These are phyloP conservation scores for Xanthoparmelia taractica DNA, from an alignment of 495 filamentous ascomycete genomes.

Conservation along the genomic window DNA sequence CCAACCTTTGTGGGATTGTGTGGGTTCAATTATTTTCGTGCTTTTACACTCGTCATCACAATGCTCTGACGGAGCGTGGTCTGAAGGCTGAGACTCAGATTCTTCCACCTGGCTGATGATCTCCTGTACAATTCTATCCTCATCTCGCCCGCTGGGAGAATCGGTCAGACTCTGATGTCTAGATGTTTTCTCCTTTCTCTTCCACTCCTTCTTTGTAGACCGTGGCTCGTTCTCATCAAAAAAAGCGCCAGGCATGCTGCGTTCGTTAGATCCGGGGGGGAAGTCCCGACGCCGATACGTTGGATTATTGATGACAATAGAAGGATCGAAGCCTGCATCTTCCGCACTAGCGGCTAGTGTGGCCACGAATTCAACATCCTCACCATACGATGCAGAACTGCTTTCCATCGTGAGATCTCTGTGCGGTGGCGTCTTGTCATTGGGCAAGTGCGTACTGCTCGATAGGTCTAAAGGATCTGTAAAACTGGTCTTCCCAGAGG, in stretches of 20 bases:
- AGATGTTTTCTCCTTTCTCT: constrained; percentile 12
- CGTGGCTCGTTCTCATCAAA: constrained; percentile 25
- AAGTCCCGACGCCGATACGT: constrained; percentile 56
- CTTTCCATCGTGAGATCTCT: constrained; percentile 15
- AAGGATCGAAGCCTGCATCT: constrained; percentile 61
- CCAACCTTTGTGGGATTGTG: neutral
- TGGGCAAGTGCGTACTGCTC: neutral
- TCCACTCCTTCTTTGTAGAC: constrained; percentile 13
- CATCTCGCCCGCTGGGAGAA: constrained; percentile 15
- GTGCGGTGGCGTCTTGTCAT: neutral
- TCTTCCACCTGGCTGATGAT: constrained; percentile 21
- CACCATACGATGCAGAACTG: constrained; percentile 32
- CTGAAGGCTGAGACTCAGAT: neutral
- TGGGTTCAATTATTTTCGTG: constrained; percentile 6
- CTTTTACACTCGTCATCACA: neutral
- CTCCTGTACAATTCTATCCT: constrained; percentile 20
- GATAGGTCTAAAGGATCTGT: neutral
- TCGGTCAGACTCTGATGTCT: constrained; percentile 14
- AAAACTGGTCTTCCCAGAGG: neutral
- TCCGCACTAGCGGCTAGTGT: constrained; percentile 61
- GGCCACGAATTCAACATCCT: constrained; percentile 62
- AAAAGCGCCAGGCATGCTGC: constrained; percentile 39
- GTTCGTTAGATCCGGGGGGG: constrained; percentile 52
- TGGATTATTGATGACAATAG: constrained; percentile 60
- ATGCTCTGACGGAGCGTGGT: neutral